Percentiles rank a stretch among this genome's conserved stretches.
phyloP scores from a whole-genome alignment of 164 flowering plant species.

The Tinospora cordifolia region DNA sequence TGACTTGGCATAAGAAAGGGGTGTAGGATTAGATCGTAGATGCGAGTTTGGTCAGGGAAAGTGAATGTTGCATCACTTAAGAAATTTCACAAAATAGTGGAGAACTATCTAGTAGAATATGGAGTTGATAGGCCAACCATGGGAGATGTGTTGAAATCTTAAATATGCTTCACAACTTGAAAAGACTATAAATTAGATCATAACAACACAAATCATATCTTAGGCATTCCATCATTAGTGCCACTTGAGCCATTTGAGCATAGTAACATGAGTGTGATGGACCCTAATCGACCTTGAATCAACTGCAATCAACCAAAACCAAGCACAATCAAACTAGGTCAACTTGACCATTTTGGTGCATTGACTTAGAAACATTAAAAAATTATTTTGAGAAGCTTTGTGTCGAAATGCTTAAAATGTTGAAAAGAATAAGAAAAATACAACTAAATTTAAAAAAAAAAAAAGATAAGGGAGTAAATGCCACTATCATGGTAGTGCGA shows the following conservation, averaged over 20 bases:
- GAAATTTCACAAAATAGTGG: constrained; percentile 59
- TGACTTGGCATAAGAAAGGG: constrained; percentile 56
- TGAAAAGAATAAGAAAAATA: no score
- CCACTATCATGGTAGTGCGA: no score
- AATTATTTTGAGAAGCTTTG: no score
- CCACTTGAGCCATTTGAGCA: constrained; percentile 45
- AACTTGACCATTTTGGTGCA: no score
- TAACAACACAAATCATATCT: constrained; percentile 56
- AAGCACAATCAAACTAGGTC: no score
- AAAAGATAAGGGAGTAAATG: no score
- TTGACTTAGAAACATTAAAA: no score
- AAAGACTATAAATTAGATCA: constrained; percentile 50
- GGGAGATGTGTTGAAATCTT: constrained; percentile 62
- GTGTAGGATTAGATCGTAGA: constrained; percentile 55
- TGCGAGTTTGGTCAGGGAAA: constrained; percentile 35
- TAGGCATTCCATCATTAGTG: constrained; percentile 38
- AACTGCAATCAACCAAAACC: no score
- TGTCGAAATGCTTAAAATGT: no score
- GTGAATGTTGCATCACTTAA: constrained; percentile 53
- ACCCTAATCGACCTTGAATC: no score
- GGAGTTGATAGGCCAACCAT: constrained; percentile 53
- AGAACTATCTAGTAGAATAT: constrained; percentile 52
- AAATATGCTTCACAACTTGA: constrained; percentile 58
- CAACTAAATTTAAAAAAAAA: no score
- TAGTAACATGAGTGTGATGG: constrained; percentile 42